Evolutionary conservation across 2,329 filamentous ascomycete species (phyloP), one percentile per base, ranked within the genome.

Genomic region (Phoma herbarum): DNA sequence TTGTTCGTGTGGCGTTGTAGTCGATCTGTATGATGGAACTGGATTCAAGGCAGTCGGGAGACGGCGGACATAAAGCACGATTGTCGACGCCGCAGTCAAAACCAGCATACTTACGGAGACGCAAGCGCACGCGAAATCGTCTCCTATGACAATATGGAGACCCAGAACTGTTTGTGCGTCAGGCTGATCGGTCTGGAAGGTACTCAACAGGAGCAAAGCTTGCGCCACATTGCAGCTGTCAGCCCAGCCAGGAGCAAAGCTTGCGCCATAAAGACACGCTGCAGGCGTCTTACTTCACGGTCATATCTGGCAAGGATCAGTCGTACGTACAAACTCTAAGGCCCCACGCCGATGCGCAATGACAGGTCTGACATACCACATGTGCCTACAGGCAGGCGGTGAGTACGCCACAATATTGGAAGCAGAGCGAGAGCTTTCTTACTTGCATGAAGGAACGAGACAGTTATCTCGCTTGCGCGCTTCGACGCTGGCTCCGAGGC

Each of bases 371-470:
- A 54, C 53, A 57, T 49, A 45, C 39, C 31, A 46, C 42, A 60
- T 35, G 41, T 31, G 20, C 43, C 9, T 55, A 44, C 39, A 31
- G 55, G 47, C 20, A 57, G 28, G 42, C 42, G 39, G 53, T 62
- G 46, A 59, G 57, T 54, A 47, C 64, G 68, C 68, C 69, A 73
- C 67, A 70, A 70, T 70, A 69, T 70, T 66, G 64, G 49, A 59
- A 55, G 31, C 39, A 22, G 43, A 42, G 35, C 25, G 37, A 41
- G 57, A 42, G 33, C 26, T 52, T 43, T 62, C 57, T 68, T 55
- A 67, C 60, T 35, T 65, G 60, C 66, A 65, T 66, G 35, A 14
- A 37, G 26, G 42, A 33, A 31, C 18, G 20, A 61, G 44, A 45
- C 51, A 54, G 41, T 22, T 52, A 51, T 51, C 39, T 50, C 29